Percentiles rank a stretch among this genome's conserved stretches.
Evolutionary conservation across 2,329 filamentous ascomycete genomes (phyloP).

Genomic region (Leptodontidium sp.): DNA sequence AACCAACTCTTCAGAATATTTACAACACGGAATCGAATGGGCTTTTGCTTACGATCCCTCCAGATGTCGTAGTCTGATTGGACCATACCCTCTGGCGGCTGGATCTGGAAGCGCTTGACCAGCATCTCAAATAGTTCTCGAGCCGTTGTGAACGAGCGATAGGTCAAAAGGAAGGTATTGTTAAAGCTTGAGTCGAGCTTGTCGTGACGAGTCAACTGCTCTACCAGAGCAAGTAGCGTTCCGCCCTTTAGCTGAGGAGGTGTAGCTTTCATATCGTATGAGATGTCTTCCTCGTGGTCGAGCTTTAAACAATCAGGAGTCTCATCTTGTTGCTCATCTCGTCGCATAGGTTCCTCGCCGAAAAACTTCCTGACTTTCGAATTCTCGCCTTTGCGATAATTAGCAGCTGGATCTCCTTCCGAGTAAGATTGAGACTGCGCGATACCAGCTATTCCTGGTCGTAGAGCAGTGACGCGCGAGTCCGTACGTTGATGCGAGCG

Average conservation of each 20-base stretch:
- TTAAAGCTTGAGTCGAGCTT: conserved; percentile 96
- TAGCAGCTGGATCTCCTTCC: conserved; percentile 57
- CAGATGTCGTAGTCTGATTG: conserved; percentile 83
- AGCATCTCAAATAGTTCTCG: conserved; percentile 91
- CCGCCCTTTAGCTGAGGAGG: conserved; percentile 85
- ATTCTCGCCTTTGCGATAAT: conserved; percentile 65
- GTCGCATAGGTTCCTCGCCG: conserved; percentile 63
- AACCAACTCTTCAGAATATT: conserved; percentile 99
- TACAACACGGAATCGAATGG: conserved; percentile 93
- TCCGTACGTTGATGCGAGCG: conserved; percentile 64
- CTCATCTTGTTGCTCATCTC: conserved; percentile 63
- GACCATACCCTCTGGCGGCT: conserved; percentile 84
- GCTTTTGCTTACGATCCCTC: conserved; percentile 94
- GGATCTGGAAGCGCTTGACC: conserved; percentile 89
- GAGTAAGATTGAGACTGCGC: conserved; percentile 66
- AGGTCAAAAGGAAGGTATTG: conserved; percentile 96
- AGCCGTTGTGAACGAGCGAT: conserved; percentile 92
- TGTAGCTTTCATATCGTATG: conserved; percentile 84
- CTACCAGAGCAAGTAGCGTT: conserved; percentile 86
- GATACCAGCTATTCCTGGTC: conserved; percentile 42
- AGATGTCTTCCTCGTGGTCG: conserved; percentile 88
- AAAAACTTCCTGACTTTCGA: conserved; percentile 73
- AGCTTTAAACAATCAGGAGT: conserved; percentile 84
- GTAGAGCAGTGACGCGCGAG: conserved; percentile 52
- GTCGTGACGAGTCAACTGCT: conserved; percentile 95